These are phyloP conservation scores for Acarospora socialis DNA, from an alignment of 2,329 filamentous ascomycete genomes.

Conservation along the genomic window DNA sequence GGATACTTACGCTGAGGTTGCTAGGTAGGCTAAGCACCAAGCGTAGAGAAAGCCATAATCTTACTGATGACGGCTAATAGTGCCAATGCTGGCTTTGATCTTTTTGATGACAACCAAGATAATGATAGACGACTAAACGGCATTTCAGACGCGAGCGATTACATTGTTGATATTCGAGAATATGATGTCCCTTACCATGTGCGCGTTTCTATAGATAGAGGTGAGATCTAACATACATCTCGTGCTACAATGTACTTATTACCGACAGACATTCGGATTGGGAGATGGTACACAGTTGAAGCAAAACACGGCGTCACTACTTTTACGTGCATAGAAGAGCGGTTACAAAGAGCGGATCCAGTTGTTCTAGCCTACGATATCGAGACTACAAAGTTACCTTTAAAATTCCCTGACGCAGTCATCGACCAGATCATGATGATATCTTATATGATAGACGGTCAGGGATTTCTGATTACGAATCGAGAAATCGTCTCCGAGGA, in stretches of 20 bases:
- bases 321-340: constrained; percentile 73
- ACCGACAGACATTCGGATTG: constrained; percentile 69
- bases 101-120: constrained; percentile 84
- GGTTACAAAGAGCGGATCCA: constrained; percentile 79
- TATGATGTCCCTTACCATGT: constrained; percentile 99
- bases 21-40: constrained; percentile 52
- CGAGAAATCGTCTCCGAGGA: constrained; percentile 95
- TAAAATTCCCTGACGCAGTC: constrained; percentile 91
- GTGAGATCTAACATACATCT: constrained; percentile 29
- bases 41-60: too few relatives aligned
- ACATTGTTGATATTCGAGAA: constrained; percentile 95
- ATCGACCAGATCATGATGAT: constrained; percentile 99
- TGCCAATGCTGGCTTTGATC: constrained; percentile 71
- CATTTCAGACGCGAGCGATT: constrained; percentile 85
- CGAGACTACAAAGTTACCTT: constrained; percentile 84
- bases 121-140: constrained; percentile 66
- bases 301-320: constrained; percentile 79
- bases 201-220: constrained; percentile 90
- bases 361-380: constrained; percentile 99
- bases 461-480: constrained; percentile 95
- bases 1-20: constrained; percentile 96
- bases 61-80: constrained; percentile 30
- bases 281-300: constrained; percentile 94
- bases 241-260: constrained; percentile 15
- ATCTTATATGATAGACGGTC: constrained; percentile 99